phyloP scores from a whole-genome alignment of 768 basidiomycete genomes.

The Suillus variegatus region DNA sequence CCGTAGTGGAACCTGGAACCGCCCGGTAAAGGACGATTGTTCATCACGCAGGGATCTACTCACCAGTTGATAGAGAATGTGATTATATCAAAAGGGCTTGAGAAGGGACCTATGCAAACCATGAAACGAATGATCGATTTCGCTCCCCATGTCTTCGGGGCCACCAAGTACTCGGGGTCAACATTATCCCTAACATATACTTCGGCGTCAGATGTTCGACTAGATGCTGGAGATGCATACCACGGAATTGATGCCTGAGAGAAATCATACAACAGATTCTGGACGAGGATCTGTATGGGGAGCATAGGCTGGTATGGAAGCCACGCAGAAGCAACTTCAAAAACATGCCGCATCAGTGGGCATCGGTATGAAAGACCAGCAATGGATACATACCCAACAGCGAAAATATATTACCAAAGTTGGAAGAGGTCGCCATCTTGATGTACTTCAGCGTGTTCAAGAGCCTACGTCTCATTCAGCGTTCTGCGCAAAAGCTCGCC shows the following conservation, averaged over 20 bases:
- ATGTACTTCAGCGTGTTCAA: constrained; percentile 39
- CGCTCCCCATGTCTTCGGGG: constrained; percentile 33
- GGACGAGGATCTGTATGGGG: constrained; percentile 32
- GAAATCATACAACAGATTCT: constrained; percentile 38
- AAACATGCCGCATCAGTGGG: neutral
- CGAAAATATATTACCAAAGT: constrained; percentile 37
- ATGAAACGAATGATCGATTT: constrained; percentile 38
- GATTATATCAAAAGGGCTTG: constrained; percentile 36
- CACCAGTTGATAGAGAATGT: constrained; percentile 36
- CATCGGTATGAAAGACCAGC: neutral
- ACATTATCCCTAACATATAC: constrained; percentile 33
- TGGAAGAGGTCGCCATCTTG: constrained; percentile 39
- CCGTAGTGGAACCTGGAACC: constrained; percentile 31
- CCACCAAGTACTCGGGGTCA: constrained; percentile 36
- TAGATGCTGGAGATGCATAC: constrained; percentile 14
- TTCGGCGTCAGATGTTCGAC: constrained; percentile 12
- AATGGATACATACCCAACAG: constrained; percentile 25
- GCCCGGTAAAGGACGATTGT: neutral
- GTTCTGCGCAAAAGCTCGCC: neutral
- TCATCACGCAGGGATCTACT: neutral
- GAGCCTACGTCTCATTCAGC: constrained; percentile 28
- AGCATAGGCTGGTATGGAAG: constrained; percentile 39
- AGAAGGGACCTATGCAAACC: constrained; percentile 37
- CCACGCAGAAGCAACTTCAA: constrained; percentile 37
- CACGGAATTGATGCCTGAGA: constrained; percentile 39